Evolutionary conservation across 768 basidiomycete species (phyloP).

Genomic region (Rhizopogon sp.): DNA sequence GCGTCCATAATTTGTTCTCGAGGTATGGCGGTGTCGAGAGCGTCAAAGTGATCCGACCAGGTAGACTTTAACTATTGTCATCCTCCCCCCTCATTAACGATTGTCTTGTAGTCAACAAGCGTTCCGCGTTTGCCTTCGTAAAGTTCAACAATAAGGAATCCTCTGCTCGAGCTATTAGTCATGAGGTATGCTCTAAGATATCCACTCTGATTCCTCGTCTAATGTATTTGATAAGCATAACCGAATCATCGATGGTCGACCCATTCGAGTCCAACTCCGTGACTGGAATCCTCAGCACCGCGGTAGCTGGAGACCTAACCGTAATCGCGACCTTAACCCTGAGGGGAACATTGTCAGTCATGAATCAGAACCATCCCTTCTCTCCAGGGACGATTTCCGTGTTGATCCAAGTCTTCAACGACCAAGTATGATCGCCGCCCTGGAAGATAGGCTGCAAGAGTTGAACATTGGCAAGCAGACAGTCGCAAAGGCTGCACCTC

Average conservation of each 20-base stretch:
- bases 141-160: slow-evolving; percentile 60
- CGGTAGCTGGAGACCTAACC: slow-evolving; percentile 28
- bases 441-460: slow-evolving; percentile 7
- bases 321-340: slow-evolving; percentile 37
- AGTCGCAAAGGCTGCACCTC: background rate
- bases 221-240: slow-evolving; percentile 51
- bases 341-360: slow-evolving; percentile 24
- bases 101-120: slow-evolving; percentile 45
- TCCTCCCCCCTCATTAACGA: background rate
- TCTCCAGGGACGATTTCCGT: slow-evolving; percentile 5
- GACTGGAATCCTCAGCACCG: slow-evolving; percentile 59
- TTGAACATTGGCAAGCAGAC: slow-evolving; percentile 6
- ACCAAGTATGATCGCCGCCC: slow-evolving; percentile 6
- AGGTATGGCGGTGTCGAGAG: slow-evolving; percentile 61
- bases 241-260: slow-evolving; percentile 59
- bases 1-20: slow-evolving; percentile 52
- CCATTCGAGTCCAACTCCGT: slow-evolving; percentile 71
- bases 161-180: slow-evolving; percentile 60
- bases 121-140: slow-evolving; percentile 76
- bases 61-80: slow-evolving; percentile 35
- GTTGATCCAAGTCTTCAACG: slow-evolving; percentile 10
- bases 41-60: slow-evolving; percentile 60
- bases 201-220: slow-evolving; percentile 2
- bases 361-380: slow-evolving; percentile 16
- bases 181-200: slow-evolving; percentile 43